These are phyloP conservation scores for Prunus mira DNA, from an alignment of 306 rosid genomes.

Conservation along the genomic window DNA sequence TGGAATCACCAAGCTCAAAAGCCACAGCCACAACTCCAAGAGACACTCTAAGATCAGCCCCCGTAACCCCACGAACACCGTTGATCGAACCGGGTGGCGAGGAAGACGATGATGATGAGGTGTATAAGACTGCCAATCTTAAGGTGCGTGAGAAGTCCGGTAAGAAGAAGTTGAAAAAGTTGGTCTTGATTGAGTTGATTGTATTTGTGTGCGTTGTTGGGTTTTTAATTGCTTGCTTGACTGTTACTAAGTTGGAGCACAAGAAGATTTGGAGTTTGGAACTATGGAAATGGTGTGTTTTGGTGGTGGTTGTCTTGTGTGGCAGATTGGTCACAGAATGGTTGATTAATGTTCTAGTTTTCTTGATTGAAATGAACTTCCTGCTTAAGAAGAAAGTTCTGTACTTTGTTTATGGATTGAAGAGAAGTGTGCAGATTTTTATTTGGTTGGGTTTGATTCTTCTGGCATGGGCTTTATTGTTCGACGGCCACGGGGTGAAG, in stretches of 20 bases:
- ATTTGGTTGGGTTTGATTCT: constrained; percentile 72
- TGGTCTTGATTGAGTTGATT: constrained; percentile 38
- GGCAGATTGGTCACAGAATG: constrained; percentile 72
- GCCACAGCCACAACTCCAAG: constrained; percentile 21
- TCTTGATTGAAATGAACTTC: constrained; percentile 65
- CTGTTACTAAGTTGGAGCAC: constrained; percentile 25
- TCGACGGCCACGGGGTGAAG: constrained; percentile 38
- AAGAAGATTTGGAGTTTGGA: constrained; percentile 47
- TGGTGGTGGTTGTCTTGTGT: constrained; percentile 56
- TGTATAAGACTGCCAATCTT: constrained; percentile 54
- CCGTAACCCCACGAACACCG: constrained; percentile 53
- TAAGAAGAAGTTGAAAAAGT: constrained; percentile 41
- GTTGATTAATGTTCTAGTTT: constrained; percentile 59
- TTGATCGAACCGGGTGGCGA: constrained; percentile 39
- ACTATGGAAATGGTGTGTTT: constrained; percentile 72
- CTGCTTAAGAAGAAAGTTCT: constrained; percentile 71
- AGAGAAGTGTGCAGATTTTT: constrained; percentile 65
- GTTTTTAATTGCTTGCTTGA: constrained; percentile 45
- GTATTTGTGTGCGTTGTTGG: constrained; percentile 45
- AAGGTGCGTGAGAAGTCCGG: constrained; percentile 40
- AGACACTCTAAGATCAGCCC: constrained; percentile 25
- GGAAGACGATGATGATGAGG: constrained; percentile 73
- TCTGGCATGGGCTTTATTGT: constrained; percentile 61
- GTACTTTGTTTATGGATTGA: constrained; percentile 76
- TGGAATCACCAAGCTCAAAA: constrained; percentile 32